Evolutionary conservation across 2,329 filamentous ascomycete species (phyloP).

Genomic region (Myotisia sp.): DNA sequence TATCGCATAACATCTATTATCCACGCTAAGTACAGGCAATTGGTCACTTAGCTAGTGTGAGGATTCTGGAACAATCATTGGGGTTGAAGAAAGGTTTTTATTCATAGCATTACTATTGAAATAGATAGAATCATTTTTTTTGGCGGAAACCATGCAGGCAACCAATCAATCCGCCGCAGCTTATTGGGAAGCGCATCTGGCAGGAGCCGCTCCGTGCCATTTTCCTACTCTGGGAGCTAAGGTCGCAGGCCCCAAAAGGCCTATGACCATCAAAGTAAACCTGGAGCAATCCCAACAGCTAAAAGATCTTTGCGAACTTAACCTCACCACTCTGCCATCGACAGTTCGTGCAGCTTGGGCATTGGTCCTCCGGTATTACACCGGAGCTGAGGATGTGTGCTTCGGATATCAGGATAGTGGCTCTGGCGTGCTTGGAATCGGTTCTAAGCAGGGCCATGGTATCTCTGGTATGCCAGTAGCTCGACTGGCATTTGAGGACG

Average conservation of each 20-base stretch:
- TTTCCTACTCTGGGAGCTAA: slow-evolving; percentile 23
- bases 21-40: too few relatives aligned
- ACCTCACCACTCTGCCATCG: slow-evolving; percentile 4
- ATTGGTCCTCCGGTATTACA: slow-evolving; percentile 32
- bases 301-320: slow-evolving; percentile 5
- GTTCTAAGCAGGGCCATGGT: slow-evolving; percentile 12
- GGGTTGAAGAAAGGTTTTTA: too few relatives aligned
- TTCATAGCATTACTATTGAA: too few relatives aligned
- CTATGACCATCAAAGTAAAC: slow-evolving; percentile 23
- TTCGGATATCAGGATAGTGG: slow-evolving; percentile 31
- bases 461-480: slow-evolving; percentile 14
- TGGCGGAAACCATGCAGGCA: slow-evolving; percentile 3
- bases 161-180: slow-evolving; percentile 1
- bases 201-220: slow-evolving; percentile 18
- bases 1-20: too few relatives aligned
- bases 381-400: slow-evolving; percentile 34
- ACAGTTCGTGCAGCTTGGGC: slow-evolving; percentile 33
- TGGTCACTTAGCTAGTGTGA: too few relatives aligned
- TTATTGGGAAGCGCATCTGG: slow-evolving; percentile 8
- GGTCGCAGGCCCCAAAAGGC: slow-evolving; percentile 19
- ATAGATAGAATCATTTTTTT: too few relatives aligned
- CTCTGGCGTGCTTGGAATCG: slow-evolving; percentile 9
- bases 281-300: slow-evolving; percentile 17
- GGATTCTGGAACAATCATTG: too few relatives aligned
- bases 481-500: slow-evolving; percentile 19